These are phyloP conservation scores for Jacaranda mimosifolia DNA, from an alignment of 257 asterid species.

Conservation along the genomic window DNA sequence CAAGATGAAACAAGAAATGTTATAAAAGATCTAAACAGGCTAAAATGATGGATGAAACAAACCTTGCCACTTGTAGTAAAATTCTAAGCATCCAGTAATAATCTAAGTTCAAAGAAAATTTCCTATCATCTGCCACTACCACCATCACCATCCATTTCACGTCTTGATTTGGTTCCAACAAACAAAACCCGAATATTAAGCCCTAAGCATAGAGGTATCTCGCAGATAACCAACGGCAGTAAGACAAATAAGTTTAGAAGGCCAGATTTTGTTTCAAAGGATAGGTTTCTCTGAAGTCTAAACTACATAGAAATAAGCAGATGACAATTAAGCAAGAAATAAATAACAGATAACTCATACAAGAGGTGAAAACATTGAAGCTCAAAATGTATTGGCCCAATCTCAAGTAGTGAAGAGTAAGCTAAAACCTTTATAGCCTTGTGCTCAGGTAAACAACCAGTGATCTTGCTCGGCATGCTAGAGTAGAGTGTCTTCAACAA, in stretches of 20 bases:
- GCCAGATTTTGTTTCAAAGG: neutral
- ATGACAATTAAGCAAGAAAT: constrained; percentile 37
- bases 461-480: neutral
- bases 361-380: constrained; percentile 33
- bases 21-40: too few species aligned
- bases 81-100: too few species aligned
- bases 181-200: too few species aligned
- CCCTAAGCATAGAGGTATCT: too few species aligned
- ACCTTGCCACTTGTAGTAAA: too few species aligned
- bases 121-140: too few species aligned
- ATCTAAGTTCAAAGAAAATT: too few species aligned
- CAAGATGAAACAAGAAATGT: too few species aligned
- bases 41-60: too few species aligned
- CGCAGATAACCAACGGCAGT: neutral
- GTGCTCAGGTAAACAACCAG: constrained; percentile 33
- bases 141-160: too few species aligned
- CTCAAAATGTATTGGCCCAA: constrained; percentile 30
- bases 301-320: constrained; percentile 16
- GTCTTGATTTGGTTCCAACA: too few species aligned
- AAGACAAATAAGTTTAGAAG: neutral
- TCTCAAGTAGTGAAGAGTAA: neutral
- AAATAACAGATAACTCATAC: constrained; percentile 25
- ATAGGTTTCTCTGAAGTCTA: constrained; percentile 21
- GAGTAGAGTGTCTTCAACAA: constrained; percentile 40
- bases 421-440: constrained; percentile 26